Evolutionary conservation across 2,329 filamentous ascomycete species (phyloP), one percentile per base, ranked within the genome.

Genomic region (Aspergillus sp.): DNA sequence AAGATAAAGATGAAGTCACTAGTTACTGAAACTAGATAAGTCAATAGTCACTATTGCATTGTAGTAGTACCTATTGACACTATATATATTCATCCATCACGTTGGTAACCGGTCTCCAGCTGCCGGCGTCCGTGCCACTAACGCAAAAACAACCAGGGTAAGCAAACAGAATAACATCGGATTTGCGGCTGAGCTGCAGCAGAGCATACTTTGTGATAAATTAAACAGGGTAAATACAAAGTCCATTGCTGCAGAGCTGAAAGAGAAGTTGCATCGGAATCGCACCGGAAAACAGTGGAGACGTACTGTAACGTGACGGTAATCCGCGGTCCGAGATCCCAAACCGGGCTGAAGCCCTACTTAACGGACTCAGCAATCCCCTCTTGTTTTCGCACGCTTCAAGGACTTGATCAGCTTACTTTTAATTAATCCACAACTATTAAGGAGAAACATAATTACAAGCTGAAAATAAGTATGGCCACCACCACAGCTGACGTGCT

Each of bases 401-500:
- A 36, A 36, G 5, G 5, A 5, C 10, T 36, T 36, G 32, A 36
- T 6, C 2, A 36, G 32, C 32, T 15, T 13, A 36, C 5, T 5
- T 15, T 36, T 1, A 11, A 5, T 36, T 15, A 36, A 2, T 36
- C 4, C 32, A 5, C 32, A 36, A 5, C 32, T 5, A 36, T 36
- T 0, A 5, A 36, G 32, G 2, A 36, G 4, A 36, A 36, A 13
- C 5, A 5, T 4, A 36, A 13, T 5, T 36, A 13, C 32, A 36
- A 44, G 3, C 7, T 2, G 15, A 7, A 17, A 44, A 44, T 17
- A 44, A 48, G 19, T 1, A 48, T 48, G 44, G 13, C 23, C 19
- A 3, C 23, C 19, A 3, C 8, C 21, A 19, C 44, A 17, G 44
- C 44, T 60, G 83, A 84, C 71, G 82, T 77, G 58, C 74, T 84